phyloP scores from a whole-genome alignment of 106 monocot genomes.

The Dendrobium nobile region DNA sequence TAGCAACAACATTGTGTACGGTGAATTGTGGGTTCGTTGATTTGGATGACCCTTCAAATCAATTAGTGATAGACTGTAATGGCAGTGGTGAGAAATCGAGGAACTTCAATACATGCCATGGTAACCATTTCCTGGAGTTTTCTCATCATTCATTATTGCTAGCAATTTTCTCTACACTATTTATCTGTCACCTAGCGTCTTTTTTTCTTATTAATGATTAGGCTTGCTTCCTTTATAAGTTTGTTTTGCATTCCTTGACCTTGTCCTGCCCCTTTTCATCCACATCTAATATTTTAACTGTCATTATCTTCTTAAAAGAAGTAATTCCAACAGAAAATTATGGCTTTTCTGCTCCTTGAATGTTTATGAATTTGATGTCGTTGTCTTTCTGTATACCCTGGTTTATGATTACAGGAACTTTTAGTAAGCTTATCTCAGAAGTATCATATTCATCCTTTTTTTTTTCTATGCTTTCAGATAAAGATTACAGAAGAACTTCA shows the following conservation, averaged over 20 bases:
- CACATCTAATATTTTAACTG: not conserved
- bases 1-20: conserved; percentile 30
- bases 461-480: conserved; percentile 22
- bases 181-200: not conserved
- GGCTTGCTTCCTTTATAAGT: not conserved
- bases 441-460: conserved; percentile 5
- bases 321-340: not conserved
- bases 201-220: not conserved
- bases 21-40: not conserved
- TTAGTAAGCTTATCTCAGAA: not conserved
- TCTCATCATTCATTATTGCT: not conserved
- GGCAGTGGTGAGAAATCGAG: conserved; percentile 12
- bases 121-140: conserved; percentile 9
- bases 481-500: conserved; percentile 18
- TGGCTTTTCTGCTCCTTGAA: not conserved
- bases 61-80: conserved; percentile 14
- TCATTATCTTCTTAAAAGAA: not conserved
- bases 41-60: conserved; percentile 7
- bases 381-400: not conserved
- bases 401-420: not conserved
- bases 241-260: not conserved
- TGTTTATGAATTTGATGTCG: not conserved
- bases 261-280: not conserved
- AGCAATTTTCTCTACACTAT: not conserved
- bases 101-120: conserved; percentile 2